These are phyloP conservation scores for Chlamydomonas sp. DNA, from an alignment of 139 green algal genomes.

Conservation along the genomic window DNA sequence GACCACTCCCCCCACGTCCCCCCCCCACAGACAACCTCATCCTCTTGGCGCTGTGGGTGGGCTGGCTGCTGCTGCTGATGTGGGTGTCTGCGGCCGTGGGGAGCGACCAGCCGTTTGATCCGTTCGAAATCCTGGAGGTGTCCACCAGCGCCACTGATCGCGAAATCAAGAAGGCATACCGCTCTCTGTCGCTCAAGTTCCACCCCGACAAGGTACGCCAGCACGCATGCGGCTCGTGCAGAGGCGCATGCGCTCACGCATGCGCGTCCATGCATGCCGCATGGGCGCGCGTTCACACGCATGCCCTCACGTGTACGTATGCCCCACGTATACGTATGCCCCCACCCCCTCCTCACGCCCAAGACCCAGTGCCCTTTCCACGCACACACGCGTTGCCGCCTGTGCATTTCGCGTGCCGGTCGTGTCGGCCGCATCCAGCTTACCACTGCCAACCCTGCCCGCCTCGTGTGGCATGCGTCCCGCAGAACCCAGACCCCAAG, in stretches of 20 bases:
- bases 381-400: background rate
- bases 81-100: slow-evolving; percentile 43
- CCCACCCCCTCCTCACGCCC: background rate
- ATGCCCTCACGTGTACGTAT: background rate
- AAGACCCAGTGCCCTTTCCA: background rate
- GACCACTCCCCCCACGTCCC: background rate
- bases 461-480: background rate
- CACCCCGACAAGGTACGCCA: slow-evolving; percentile 78
- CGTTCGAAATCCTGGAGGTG: slow-evolving; percentile 81
- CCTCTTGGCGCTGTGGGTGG: slow-evolving; percentile 49
- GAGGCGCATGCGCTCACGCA: background rate
- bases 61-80: slow-evolving; percentile 41
- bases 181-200: slow-evolving; percentile 63
- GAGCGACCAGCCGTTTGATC: slow-evolving; percentile 71
- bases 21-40: slow-evolving; percentile 42
- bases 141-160: slow-evolving; percentile 38
- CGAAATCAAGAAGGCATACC: slow-evolving; percentile 80
- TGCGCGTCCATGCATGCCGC: slow-evolving; percentile 1
- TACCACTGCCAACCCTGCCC: background rate
- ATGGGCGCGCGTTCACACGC: no score
- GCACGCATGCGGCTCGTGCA: background rate
- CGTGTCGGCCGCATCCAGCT: background rate
- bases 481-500: slow-evolving; percentile 75
- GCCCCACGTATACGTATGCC: background rate
- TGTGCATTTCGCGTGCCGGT: background rate